Base-by-base conservation (phyloP, 345 rosid species). In the Geranium rotundifolium region DNA sequence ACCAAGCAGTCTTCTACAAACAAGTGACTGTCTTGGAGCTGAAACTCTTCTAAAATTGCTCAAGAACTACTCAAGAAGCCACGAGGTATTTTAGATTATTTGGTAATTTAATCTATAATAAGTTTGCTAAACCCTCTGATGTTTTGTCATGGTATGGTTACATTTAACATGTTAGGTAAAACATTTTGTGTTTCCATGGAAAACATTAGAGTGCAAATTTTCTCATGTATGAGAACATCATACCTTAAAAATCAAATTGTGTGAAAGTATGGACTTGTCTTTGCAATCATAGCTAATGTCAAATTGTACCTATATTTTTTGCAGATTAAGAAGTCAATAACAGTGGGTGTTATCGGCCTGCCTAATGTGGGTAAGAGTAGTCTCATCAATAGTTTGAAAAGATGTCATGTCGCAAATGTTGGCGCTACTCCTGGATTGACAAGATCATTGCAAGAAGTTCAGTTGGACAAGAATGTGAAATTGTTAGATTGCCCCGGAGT, bases 361-460 rank as follows among this genome's bases (percentile, higher is more conserved):
- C 97, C 97, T 66, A 93, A 90, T 81, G 99, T 93, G 23, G 99
- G 97, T 63, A 93, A 93, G 85, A 93, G 99, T 74, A 93, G 99
- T 79, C 86, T 93, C 63, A 93, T 93, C 50, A 93, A 93, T 81
- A 93, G 99, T 79, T 82, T 93, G 81, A 93, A 90, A 79, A 84
- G 97, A 75, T 77, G 83, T 56, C 97, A 86, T 65, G 99, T 88
- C 61, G 99, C 76, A 64, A 86, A 90, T 76, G 99, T 85, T 54
- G 99, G 99, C 54, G 85, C 96, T 56, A 90, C 99, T 58, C 97
- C 99, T 49, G 99, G 99, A 19, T 72, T 93, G 62, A 93, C 96
- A 5, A 89, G 87, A 73, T 83, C 97, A 50, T 75, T 93, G 84
- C 99, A 90, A 79, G 97, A 93, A 79, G 96, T 93, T 76, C 97